A percentile compares a stretch with the other conserved stretches of the same genome.
Evolutionary conservation across 306 rosid species (phyloP).

Genomic region (Spatholobus suberectus): DNA sequence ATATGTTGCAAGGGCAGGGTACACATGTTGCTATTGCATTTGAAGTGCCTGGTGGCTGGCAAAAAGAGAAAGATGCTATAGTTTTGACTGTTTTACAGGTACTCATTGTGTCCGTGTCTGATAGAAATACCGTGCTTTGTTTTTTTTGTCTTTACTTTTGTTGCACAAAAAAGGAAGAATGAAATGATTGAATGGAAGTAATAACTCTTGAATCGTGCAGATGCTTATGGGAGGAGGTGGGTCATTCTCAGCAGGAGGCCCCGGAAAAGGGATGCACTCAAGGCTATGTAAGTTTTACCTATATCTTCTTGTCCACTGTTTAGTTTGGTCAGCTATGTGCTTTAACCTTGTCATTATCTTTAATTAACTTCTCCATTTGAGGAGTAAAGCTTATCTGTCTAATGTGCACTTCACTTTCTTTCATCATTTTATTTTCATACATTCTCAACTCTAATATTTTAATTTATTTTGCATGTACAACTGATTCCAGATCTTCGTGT

Average conservation of each 20-base stretch:
- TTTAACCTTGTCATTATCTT: conserved; percentile 18
- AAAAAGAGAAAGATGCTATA: conserved; percentile 80
- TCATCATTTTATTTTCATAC: background rate
- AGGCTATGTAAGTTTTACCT: conserved; percentile 77
- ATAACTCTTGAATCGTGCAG: conserved; percentile 53
- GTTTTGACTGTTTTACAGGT: conserved; percentile 96
- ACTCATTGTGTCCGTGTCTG: conserved; percentile 20
- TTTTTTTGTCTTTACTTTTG: conserved; percentile 8
- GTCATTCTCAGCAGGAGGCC: conserved; percentile 95
- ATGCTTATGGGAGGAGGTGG: conserved; percentile 99
- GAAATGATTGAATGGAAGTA: conserved; percentile 22
- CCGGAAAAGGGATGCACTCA: conserved; percentile 98
- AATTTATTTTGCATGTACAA: conserved; percentile 20
- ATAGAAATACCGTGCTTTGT: conserved; percentile 20
- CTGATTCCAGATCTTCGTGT: conserved; percentile 78
- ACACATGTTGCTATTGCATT: conserved; percentile 96
- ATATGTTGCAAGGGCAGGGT: conserved; percentile 53
- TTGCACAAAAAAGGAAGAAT: background rate
- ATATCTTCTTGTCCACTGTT: background rate
- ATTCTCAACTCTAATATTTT: background rate
- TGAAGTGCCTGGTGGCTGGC: conserved; percentile 99
- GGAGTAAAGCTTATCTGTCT: background rate
- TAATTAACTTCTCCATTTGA: conserved; percentile 13
- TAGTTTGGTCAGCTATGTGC: conserved; percentile 8
- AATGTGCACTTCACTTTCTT: conserved; percentile 36